phyloP scores from a whole-genome alignment of 2,329 filamentous ascomycete genomes.

The Cephalotrichum gorgonifer region DNA sequence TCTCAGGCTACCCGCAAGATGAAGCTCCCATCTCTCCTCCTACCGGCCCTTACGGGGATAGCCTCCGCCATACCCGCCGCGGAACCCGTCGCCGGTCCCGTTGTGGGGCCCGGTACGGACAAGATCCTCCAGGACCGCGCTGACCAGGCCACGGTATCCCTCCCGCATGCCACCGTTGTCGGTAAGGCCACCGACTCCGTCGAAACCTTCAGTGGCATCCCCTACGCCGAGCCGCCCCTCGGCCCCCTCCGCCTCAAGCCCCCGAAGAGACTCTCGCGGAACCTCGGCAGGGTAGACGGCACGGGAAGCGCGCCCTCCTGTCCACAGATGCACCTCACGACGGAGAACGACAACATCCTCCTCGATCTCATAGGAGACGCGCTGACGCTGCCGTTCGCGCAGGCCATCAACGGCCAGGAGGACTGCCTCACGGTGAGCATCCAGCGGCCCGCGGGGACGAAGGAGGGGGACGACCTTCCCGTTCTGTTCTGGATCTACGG shows the following conservation, averaged over 20 bases:
- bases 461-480: slow-evolving; percentile 32
- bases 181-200: slow-evolving; percentile 20
- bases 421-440: slow-evolving; percentile 42
- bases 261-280: slow-evolving; percentile 37
- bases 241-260: slow-evolving; percentile 48
- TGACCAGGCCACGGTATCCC: slow-evolving; percentile 8
- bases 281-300: slow-evolving; percentile 41
- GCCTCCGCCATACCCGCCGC: slow-evolving; percentile 1
- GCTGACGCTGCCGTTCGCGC: slow-evolving; percentile 32
- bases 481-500: slow-evolving; percentile 50
- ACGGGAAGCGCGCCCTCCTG: slow-evolving; percentile 39
- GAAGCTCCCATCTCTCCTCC: neutral
- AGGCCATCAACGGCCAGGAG: slow-evolving; percentile 31
- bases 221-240: slow-evolving; percentile 51
- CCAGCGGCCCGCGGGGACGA: slow-evolving; percentile 31
- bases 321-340: slow-evolving; percentile 46
- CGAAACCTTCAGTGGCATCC: slow-evolving; percentile 53
- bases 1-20: too few relatives aligned
- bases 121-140: slow-evolving; percentile 1
- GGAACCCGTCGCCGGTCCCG: neutral
- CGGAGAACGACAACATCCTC: slow-evolving; percentile 20
- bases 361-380: slow-evolving; percentile 26
- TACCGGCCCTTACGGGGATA: neutral
- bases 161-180: slow-evolving; percentile 12
- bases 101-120: neutral